These are phyloP conservation scores for Rhodotorula sp. DNA, from an alignment of 1,284 basidiomycete species.

Conservation along the genomic window DNA sequence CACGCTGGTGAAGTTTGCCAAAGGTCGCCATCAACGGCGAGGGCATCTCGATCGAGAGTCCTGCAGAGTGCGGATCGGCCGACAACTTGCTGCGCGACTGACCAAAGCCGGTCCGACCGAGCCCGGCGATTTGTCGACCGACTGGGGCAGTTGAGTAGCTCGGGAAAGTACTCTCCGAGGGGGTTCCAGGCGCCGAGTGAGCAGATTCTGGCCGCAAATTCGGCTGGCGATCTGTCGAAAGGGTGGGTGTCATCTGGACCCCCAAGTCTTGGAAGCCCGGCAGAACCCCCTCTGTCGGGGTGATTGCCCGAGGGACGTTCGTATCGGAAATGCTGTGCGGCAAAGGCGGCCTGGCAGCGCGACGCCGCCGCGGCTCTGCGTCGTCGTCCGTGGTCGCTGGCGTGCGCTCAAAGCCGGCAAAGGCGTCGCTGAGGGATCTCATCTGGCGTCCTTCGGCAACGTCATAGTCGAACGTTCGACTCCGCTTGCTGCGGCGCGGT, in stretches of 20 bases:
- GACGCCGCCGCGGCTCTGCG: slow-evolving; percentile 2
- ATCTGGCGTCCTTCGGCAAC: neutral
- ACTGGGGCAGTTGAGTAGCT: neutral
- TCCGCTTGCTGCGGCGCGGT: slow-evolving; percentile 11
- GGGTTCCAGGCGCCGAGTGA: neutral
- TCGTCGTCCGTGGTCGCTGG: neutral
- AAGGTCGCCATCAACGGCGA: neutral
- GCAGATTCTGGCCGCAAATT: neutral
- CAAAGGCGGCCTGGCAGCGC: slow-evolving; percentile 8
- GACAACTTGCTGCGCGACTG: neutral
- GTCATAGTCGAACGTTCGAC: slow-evolving; percentile 5
- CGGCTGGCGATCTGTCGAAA: neutral
- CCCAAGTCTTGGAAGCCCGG: no score
- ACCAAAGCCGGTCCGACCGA: neutral
- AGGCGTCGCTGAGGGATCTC: neutral
- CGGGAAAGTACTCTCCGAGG: neutral
- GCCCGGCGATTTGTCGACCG: neutral
- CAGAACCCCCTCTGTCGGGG: neutral
- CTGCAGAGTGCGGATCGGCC: neutral
- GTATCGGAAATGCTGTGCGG: slow-evolving; percentile 16
- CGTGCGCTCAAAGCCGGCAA: slow-evolving; percentile 2
- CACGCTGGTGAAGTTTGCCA: neutral
- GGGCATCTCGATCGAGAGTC: neutral
- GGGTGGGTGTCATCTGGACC: no score
- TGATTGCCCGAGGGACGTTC: slow-evolving; percentile 5